Percentiles rank a stretch among this genome's conserved stretches.
phyloP scores from a whole-genome alignment of 441 rosid genomes.

The Populus tomentosa region DNA sequence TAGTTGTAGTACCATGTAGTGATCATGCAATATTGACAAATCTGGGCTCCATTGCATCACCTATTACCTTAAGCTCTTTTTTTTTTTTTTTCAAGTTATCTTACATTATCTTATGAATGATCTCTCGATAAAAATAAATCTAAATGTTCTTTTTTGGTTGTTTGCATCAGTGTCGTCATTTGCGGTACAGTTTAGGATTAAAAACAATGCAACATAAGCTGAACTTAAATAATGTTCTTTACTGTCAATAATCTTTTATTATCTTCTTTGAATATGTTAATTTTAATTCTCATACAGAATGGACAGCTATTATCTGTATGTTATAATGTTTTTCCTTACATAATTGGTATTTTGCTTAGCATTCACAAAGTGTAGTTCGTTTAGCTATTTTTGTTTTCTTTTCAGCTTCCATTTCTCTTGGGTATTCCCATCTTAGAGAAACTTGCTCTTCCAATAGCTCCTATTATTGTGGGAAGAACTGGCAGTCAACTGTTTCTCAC shows the following conservation, averaged over 20 bases:
- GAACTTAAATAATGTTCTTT: not conserved
- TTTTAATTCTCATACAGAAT: not conserved
- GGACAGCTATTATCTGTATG: not conserved
- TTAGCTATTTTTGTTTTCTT: conserved; percentile 1
- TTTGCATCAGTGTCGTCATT: not conserved
- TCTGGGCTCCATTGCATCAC: not conserved
- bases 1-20: not conserved
- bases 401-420: conserved; percentile 82
- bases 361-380: not conserved
- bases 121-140: not conserved
- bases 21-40: not conserved
- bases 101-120: not conserved
- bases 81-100: not conserved
- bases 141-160: not conserved
- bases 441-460: conserved; percentile 79
- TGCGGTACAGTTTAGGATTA: not conserved
- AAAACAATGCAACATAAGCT: not conserved
- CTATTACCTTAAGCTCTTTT: not conserved
- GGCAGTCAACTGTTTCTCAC: conserved; percentile 83
- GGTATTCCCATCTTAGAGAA: conserved; percentile 81
- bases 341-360: not conserved
- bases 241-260: not conserved
- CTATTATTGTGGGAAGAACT: conserved; percentile 62
- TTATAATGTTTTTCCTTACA: not conserved
- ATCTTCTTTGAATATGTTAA: not conserved